A percentile compares a stretch with the other conserved stretches of the same genome.
phyloP scores from a whole-genome alignment of 2,329 filamentous ascomycete species.

The Biscogniauxia marginata region DNA sequence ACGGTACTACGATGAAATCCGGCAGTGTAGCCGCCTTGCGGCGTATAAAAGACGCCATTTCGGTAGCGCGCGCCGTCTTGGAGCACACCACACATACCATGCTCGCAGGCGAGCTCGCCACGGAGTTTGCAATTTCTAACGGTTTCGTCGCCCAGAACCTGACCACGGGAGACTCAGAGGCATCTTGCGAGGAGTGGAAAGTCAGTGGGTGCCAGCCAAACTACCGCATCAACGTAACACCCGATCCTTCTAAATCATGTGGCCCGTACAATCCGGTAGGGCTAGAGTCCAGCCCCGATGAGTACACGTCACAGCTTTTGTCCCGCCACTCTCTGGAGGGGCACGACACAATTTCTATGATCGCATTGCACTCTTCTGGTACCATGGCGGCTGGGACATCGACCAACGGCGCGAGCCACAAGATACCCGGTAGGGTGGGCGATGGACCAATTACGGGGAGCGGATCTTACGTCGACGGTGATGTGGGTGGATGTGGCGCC shows the following conservation, averaged over 20 bases:
- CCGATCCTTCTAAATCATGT: conserved; percentile 42
- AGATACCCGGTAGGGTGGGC: conserved; percentile 54
- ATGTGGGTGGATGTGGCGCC: conserved; percentile 54
- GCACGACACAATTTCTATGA: conserved; percentile 56
- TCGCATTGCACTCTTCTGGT: conserved; percentile 43
- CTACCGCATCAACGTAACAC: conserved; percentile 46
- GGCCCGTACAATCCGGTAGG: conserved; percentile 45
- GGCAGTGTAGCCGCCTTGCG: conserved; percentile 53
- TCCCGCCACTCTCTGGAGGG: conserved; percentile 13
- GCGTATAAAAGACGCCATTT: conserved; percentile 47
- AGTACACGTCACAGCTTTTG: conserved; percentile 18
- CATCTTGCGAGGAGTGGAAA: conserved; percentile 44
- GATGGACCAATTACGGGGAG: conserved; percentile 55
- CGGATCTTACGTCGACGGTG: conserved; percentile 54
- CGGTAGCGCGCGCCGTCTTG: conserved; percentile 50
- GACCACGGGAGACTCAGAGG: conserved; percentile 39
- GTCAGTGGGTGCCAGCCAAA: conserved; percentile 47
- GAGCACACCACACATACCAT: conserved; percentile 52
- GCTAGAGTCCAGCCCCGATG: conserved; percentile 16
- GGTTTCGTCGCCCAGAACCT: conserved; percentile 48
- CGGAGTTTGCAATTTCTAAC: conserved; percentile 50
- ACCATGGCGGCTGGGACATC: conserved; percentile 54
- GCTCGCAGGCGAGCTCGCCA: conserved; percentile 52
- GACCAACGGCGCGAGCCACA: conserved; percentile 54
- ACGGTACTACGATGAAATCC: conserved; percentile 51